These are phyloP conservation scores for Endoconidiophora laricicola DNA, from an alignment of 2,329 filamentous ascomycete species.

Conservation along the genomic window DNA sequence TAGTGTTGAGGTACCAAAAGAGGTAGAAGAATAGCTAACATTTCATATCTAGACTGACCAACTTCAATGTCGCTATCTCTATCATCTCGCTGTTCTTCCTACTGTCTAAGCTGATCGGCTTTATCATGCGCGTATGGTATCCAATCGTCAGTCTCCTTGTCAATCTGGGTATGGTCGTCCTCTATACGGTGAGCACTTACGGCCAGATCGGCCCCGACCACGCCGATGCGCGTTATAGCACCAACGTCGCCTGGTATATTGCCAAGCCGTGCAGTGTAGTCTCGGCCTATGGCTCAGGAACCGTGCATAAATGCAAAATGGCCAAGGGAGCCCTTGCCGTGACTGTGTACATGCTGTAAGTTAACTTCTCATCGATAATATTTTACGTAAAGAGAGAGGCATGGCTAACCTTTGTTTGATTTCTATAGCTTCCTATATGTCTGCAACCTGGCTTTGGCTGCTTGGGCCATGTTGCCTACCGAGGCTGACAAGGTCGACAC, in stretches of 20 bases:
- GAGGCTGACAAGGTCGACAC: slow-evolving; percentile 31
- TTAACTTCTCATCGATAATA: slow-evolving; percentile 14
- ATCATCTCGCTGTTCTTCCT: slow-evolving; percentile 62
- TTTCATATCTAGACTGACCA: slow-evolving; percentile 39
- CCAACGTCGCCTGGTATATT: slow-evolving; percentile 58
- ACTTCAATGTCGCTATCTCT: slow-evolving; percentile 62
- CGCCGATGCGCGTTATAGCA: slow-evolving; percentile 44
- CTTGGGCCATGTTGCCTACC: slow-evolving; percentile 42
- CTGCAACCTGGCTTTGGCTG: slow-evolving; percentile 27
- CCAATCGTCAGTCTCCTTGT: slow-evolving; percentile 45
- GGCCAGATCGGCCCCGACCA: slow-evolving; percentile 60
- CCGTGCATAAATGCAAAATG: slow-evolving; percentile 44
- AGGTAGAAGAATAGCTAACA: slow-evolving; percentile 11
- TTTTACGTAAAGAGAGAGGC: no score
- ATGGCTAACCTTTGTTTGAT: slow-evolving; percentile 7
- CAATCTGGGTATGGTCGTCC: slow-evolving; percentile 37
- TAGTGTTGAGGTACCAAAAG: slow-evolving; percentile 4
- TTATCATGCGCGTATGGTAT: slow-evolving; percentile 54
- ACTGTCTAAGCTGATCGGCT: slow-evolving; percentile 50
- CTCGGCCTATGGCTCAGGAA: slow-evolving; percentile 20
- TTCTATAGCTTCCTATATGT: slow-evolving; percentile 6
- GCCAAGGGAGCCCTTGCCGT: slow-evolving; percentile 52
- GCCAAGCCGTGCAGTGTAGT: slow-evolving; percentile 40
- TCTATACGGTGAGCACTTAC: slow-evolving; percentile 51
- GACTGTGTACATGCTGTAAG: slow-evolving; percentile 52